phyloP scores from a whole-genome alignment of 805 yeast species.

The Lipomyces sp. region DNA sequence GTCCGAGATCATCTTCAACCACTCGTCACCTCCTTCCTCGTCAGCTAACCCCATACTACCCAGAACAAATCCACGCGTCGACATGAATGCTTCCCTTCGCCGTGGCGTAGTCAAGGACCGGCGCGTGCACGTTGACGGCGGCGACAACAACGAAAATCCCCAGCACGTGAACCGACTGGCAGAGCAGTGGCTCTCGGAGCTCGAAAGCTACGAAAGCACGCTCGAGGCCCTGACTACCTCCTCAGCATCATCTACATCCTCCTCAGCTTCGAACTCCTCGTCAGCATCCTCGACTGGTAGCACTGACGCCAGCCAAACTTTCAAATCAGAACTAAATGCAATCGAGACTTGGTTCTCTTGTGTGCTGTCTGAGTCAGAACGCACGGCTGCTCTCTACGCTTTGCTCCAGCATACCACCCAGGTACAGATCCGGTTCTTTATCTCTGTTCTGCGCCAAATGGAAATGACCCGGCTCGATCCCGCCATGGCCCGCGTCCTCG shows the following conservation, averaged over 20 bases:
- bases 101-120: not conserved
- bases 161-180: slow-evolving; percentile 34
- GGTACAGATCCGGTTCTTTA: slow-evolving; percentile 45
- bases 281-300: slow-evolving; percentile 42
- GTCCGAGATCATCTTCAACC: slow-evolving; percentile 18
- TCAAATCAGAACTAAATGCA: slow-evolving; percentile 46
- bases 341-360: slow-evolving; percentile 50
- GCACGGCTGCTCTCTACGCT: slow-evolving; percentile 48
- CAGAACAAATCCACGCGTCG: slow-evolving; percentile 14
- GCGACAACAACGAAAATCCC: slow-evolving; percentile 7
- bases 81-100: not conserved
- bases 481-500: slow-evolving; percentile 9
- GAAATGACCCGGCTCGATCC: slow-evolving; percentile 34
- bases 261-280: slow-evolving; percentile 20
- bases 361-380: slow-evolving; percentile 47
- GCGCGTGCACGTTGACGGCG: slow-evolving; percentile 4
- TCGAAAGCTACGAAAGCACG: slow-evolving; percentile 43
- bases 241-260: slow-evolving; percentile 25
- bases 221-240: slow-evolving; percentile 44
- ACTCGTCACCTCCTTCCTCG: not conserved
- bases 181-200: slow-evolving; percentile 46
- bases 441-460: slow-evolving; percentile 44
- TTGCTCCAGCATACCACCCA: slow-evolving; percentile 46
- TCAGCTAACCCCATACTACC: slow-evolving; percentile 5
- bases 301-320: slow-evolving; percentile 17